phyloP scores from a whole-genome alignment of 2,329 filamentous ascomycete species.

The Eurotiales sp. region DNA sequence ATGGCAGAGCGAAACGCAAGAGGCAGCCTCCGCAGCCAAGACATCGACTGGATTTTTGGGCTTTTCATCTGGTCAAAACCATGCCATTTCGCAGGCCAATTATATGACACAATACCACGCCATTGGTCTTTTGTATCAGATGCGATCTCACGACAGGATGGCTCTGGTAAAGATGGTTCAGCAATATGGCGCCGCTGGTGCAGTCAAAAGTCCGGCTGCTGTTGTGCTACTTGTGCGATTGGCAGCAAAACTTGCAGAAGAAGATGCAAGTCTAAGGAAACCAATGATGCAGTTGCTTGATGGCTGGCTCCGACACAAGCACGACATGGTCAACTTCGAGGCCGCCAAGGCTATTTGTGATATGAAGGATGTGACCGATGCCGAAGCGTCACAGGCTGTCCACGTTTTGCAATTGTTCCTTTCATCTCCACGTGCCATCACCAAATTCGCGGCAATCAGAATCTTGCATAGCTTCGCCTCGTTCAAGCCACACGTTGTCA shows the following conservation, averaged over 20 bases:
- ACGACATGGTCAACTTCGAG: slow-evolving; percentile 99
- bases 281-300: slow-evolving; percentile 97
- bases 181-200: slow-evolving; percentile 87
- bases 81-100: slow-evolving; percentile 73
- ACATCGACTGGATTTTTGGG: slow-evolving; percentile 87
- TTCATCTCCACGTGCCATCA: slow-evolving; percentile 89
- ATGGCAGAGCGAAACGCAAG: slow-evolving; percentile 98
- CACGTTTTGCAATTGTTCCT: slow-evolving; percentile 96
- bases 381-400: slow-evolving; percentile 85
- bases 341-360: slow-evolving; percentile 97
- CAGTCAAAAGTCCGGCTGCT: slow-evolving; percentile 91
- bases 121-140: slow-evolving; percentile 94
- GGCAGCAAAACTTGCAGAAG: slow-evolving; percentile 89
- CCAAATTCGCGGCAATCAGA: slow-evolving; percentile 94
- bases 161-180: slow-evolving; percentile 99
- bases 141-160: slow-evolving; percentile 97
- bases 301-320: slow-evolving; percentile 96
- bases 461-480: slow-evolving; percentile 95
- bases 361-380: slow-evolving; percentile 87
- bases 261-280: slow-evolving; percentile 81
- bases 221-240: slow-evolving; percentile 88
- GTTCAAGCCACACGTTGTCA: slow-evolving; percentile 90
- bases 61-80: slow-evolving; percentile 72
- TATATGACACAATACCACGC: slow-evolving; percentile 99
- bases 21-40: slow-evolving; percentile 87